These are phyloP conservation scores for Tricholomella constricta DNA, from an alignment of 768 basidiomycete species.

Conservation along the genomic window DNA sequence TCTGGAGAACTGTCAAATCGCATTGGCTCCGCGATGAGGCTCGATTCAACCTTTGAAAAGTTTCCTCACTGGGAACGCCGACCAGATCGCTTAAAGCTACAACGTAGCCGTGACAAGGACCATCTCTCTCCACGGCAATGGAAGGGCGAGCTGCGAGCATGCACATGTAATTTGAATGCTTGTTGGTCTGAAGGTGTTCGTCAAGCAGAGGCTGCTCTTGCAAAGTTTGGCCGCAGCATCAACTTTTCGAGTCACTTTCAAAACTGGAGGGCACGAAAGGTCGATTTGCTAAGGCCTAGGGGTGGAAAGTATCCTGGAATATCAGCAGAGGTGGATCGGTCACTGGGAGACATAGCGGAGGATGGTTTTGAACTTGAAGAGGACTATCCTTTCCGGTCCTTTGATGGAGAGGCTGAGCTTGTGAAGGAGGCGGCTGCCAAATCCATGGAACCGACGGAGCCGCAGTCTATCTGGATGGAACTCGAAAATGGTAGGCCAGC, in stretches of 20 bases:
- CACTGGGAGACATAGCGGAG: background rate
- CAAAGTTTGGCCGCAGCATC: background rate
- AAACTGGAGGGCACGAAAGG: constrained; percentile 1
- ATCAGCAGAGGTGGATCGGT: constrained; percentile 25
- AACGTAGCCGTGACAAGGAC: constrained; percentile 20
- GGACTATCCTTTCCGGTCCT: background rate
- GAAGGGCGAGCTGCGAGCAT: constrained; percentile 19
- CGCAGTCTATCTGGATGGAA: constrained; percentile 12
- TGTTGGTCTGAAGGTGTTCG: constrained; percentile 18
- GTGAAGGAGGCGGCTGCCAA: background rate
- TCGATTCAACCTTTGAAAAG: constrained; percentile 18
- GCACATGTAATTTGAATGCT: constrained; percentile 13
- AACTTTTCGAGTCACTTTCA: background rate
- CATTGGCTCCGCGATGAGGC: constrained; percentile 18
- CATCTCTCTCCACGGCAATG: constrained; percentile 27
- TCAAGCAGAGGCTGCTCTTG: constrained; percentile 1
- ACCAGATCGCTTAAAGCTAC: constrained; percentile 21
- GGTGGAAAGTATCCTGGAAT: constrained; percentile 31
- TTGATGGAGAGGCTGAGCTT: background rate
- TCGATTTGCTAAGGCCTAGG: constrained; percentile 26
- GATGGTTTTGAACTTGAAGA: background rate
- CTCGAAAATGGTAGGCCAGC: constrained; percentile 3
- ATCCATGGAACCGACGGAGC: background rate
- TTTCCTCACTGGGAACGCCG: constrained; percentile 21
- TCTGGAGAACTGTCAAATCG: constrained; percentile 17